Evolutionary conservation across 2,329 filamentous ascomycete genomes (phyloP), one percentile per base, ranked within the genome.

Genomic region (Aspergillus tamarii): DNA sequence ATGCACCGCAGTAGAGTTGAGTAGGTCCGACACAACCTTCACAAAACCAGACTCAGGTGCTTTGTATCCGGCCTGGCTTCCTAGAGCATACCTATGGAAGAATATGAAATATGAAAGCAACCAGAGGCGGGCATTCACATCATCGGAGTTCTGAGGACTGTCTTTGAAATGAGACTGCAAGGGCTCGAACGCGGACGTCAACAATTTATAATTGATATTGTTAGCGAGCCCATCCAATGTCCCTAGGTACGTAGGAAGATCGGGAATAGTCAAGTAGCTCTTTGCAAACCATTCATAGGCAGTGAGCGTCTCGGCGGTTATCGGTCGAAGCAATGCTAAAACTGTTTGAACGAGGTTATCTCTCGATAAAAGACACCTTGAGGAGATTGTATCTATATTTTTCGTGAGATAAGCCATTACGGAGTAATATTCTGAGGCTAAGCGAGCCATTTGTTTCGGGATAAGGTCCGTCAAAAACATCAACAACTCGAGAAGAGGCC

Each of bases 61-160:
- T 76, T 70, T 78, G 65, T 72, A 77, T 64, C 70, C 66, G 16
- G 71, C 70, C 36, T 76, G 71, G 39, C 70, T 73, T 71, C 74
- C 82, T 36, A 76, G 75, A n/a, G 81, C 80, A 68, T 81, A 79
- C 43, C 81, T 81, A 66, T 86, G 82, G 68, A 87, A 84, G 72
- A 82, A 88, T 55, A 90, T 85, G 64, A 89, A 83, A 66, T 87
- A 84, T 28, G 84, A 82, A 48, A 90, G 78, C 10, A 90, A 77
- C 80, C 86, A 88, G 21, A 88, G 73, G 19, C 84, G 82, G 63
- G 76, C 76, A 48, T 80, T 75, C 11, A 74, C 72, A 64, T 78
- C 76, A 28, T 76, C 72, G 34, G 78, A 57, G 68, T 68, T 60
- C 64, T 76, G 65, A 21, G 74, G 72, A 6, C 67, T 69, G 34